Percentiles rank a stretch among this genome's conserved stretches.
Conservation (phyloP, 768 basidiomycete species). For the Tremella mesenterica region DNA sequence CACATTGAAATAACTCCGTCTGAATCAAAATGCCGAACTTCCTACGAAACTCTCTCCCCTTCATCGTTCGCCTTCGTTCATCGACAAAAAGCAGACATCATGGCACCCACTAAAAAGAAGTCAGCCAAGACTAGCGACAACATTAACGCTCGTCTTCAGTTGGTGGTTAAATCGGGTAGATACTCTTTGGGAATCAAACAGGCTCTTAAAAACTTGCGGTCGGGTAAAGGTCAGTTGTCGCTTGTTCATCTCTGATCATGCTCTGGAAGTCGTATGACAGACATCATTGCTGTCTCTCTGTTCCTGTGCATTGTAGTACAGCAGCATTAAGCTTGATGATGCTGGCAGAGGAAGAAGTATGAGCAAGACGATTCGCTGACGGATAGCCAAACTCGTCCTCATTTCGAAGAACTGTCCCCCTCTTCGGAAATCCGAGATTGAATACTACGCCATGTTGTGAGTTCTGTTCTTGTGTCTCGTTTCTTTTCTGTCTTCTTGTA, state of each 20-base stretch:
- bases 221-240: slow-evolving; percentile 77
- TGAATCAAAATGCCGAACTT: neutral
- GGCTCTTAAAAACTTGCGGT: slow-evolving; percentile 95
- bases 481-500: neutral
- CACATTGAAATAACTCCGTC: slow-evolving; percentile 12
- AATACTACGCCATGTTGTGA: slow-evolving; percentile 96
- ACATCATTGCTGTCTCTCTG: slow-evolving; percentile 3
- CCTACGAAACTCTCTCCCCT: slow-evolving; percentile 3
- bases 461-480: slow-evolving; percentile 8
- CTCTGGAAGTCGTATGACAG: slow-evolving; percentile 12
- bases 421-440: slow-evolving; percentile 95
- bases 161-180: slow-evolving; percentile 98
- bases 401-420: slow-evolving; percentile 99
- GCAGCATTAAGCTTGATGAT: neutral
- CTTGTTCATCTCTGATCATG: slow-evolving; percentile 44
- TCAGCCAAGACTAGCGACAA: slow-evolving; percentile 86
- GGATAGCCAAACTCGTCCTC: slow-evolving; percentile 87
- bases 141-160: slow-evolving; percentile 74
- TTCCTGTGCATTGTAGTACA: slow-evolving; percentile 12
- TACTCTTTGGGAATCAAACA: slow-evolving; percentile 97
- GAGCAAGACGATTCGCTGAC: neutral
- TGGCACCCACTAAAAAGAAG: slow-evolving; percentile 96
- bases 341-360: neutral
- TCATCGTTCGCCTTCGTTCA: slow-evolving; percentile 7
- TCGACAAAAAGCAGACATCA: slow-evolving; percentile 43